Evolutionary conservation across 805 yeast species (phyloP).

Genomic region (Metschnikowia peoriensis): DNA sequence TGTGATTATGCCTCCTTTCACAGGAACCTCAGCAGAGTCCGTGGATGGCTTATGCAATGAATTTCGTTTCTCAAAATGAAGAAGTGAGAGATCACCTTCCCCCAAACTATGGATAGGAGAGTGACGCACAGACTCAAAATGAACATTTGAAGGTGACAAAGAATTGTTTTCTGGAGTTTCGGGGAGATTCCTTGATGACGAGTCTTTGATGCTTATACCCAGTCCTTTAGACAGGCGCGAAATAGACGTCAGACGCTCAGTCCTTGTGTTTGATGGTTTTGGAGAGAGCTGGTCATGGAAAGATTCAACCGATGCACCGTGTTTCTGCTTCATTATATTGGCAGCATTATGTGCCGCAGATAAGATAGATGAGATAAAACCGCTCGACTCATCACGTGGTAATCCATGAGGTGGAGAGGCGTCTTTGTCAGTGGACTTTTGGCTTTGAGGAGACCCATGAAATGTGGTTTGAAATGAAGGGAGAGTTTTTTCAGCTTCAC

Average conservation of each 20-base stretch:
- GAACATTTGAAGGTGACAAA: slow-evolving; percentile 31
- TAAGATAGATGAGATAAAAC: slow-evolving; percentile 44
- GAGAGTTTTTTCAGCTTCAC: not conserved
- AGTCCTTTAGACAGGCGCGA: not conserved
- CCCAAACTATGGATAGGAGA: slow-evolving; percentile 50
- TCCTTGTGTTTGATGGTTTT: not conserved
- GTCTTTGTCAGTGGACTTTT: not conserved
- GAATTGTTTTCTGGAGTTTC: slow-evolving; percentile 1
- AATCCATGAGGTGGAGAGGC: not conserved
- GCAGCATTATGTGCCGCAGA: slow-evolving; percentile 51
- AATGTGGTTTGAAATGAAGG: not conserved
- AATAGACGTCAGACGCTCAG: not conserved
- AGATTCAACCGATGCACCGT: slow-evolving; percentile 4
- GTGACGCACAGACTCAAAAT: slow-evolving; percentile 47
- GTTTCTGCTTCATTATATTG: slow-evolving; percentile 18
- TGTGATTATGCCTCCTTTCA: slow-evolving; percentile 10
- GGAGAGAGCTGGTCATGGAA: not conserved
- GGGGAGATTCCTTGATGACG: not conserved
- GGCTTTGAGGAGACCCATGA: not conserved
- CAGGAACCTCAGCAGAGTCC: slow-evolving; percentile 4
- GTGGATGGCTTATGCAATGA: not conserved
- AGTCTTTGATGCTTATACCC: not conserved
- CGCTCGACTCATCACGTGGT: slow-evolving; percentile 20
- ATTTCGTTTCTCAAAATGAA: slow-evolving; percentile 19
- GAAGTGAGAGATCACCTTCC: slow-evolving; percentile 44